Conservation (phyloP, 345 rosid genomes). For the Brassica nigra region DNA sequence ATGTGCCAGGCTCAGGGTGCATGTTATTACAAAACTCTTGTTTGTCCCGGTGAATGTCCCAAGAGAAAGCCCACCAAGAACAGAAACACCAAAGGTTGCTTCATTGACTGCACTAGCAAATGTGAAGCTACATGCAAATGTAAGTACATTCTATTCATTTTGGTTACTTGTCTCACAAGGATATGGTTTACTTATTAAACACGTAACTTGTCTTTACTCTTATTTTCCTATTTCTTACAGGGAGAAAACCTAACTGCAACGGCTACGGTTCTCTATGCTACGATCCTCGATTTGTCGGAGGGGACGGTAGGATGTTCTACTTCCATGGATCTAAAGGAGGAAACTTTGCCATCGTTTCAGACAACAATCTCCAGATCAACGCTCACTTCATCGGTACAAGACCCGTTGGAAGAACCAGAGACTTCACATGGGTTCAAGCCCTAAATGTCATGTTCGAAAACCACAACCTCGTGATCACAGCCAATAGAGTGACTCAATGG, state of each 20-base stretch:
- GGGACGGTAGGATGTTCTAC: conserved; percentile 89
- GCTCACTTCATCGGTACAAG: conserved; percentile 88
- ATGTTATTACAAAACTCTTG: conserved; percentile 50
- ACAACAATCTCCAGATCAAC: conserved; percentile 73
- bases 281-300: conserved; percentile 82
- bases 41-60: conserved; percentile 71
- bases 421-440: conserved; percentile 94
- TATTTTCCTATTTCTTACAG: conserved; percentile 37
- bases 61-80: conserved; percentile 63
- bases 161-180: too few species aligned
- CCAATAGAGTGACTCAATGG: conserved; percentile 60
- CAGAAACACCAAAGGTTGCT: conserved; percentile 71
- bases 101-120: conserved; percentile 67
- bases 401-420: conserved; percentile 73
- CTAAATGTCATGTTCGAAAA: conserved; percentile 66
- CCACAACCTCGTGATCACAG: conserved; percentile 67
- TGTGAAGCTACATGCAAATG: conserved; percentile 86
- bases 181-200: too few species aligned
- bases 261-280: conserved; percentile 87
- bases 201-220: too few species aligned
- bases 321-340: conserved; percentile 87
- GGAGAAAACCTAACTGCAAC: conserved; percentile 66
- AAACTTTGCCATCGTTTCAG: conserved; percentile 84
- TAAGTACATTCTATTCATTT: conserved; percentile 39
- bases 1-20: conserved; percentile 46